These are phyloP conservation scores for Tetraselmis chui DNA, from an alignment of 139 green algal species.

Conservation along the genomic window DNA sequence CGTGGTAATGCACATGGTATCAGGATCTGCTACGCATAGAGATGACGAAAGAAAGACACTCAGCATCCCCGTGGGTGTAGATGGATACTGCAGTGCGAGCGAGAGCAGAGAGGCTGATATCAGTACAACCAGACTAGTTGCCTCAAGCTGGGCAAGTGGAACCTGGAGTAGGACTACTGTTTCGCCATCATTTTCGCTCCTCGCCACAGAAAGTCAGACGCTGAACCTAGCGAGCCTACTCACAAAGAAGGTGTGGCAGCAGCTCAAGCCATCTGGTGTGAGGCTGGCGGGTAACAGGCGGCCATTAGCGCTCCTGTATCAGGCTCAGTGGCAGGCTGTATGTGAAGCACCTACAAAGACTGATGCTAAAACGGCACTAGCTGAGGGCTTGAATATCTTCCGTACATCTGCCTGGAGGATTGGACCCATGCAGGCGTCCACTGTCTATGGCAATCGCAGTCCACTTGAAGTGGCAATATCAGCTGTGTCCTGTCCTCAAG, in stretches of 20 bases:
- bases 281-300: too few relatives aligned
- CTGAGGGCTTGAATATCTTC: not conserved
- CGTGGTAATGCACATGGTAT: not conserved
- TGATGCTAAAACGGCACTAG: not conserved
- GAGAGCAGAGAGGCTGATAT: not conserved
- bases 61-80: not conserved
- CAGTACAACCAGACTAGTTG: not conserved
- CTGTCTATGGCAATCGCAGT: not conserved
- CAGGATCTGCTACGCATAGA: not conserved
- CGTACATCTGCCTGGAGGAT: not conserved
- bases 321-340: not conserved
- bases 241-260: not conserved
- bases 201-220: not conserved
- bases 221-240: not conserved
- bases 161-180: not conserved
- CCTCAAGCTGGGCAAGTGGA: not conserved
- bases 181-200: not conserved
- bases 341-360: too few relatives aligned
- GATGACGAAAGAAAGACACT: not conserved
- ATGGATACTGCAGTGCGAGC: not conserved
- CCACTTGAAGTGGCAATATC: not conserved
- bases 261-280: not conserved
- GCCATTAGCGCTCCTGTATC: not conserved
- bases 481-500: not conserved
- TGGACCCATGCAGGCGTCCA: not conserved